phyloP scores from a whole-genome alignment of 192 early-diverging fungal genomes.

The Podila minutissima region DNA sequence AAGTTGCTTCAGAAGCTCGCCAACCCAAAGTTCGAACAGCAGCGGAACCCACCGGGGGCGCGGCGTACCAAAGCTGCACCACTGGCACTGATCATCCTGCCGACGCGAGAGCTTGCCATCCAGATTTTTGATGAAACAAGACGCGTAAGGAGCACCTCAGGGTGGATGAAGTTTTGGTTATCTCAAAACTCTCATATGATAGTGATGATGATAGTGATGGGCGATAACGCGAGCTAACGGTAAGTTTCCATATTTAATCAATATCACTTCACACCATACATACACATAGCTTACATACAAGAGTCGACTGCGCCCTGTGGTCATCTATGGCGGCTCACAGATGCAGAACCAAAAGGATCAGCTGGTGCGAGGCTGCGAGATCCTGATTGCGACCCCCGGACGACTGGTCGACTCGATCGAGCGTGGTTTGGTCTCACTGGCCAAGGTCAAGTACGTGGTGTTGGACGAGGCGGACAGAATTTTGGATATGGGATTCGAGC shows the following conservation, averaged over 20 bases:
- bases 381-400: conserved; percentile 95
- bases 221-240: no score
- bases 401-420: conserved; percentile 92
- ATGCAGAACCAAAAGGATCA: conserved; percentile 81
- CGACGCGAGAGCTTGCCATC: conserved; percentile 84
- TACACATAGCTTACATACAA: conserved; percentile 32
- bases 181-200: background rate
- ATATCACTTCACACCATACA: background rate
- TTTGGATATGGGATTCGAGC: conserved; percentile 98
- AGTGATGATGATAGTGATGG: background rate
- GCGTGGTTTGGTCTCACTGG: conserved; percentile 80
- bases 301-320: conserved; percentile 27
- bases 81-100: conserved; percentile 78
- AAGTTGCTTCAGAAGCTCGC: conserved; percentile 64
- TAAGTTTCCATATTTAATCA: no score
- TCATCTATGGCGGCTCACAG: conserved; percentile 95
- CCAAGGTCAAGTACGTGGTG: conserved; percentile 73
- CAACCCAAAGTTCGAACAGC: conserved; percentile 16
- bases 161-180: background rate
- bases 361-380: conserved; percentile 90
- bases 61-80: conserved; percentile 66
- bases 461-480: conserved; percentile 92
- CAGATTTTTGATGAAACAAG: conserved; percentile 86
- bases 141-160: conserved; percentile 42
- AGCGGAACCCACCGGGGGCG: conserved; percentile 35